Conservation (phyloP, 371 early-diverging fungal species). For the Apophysomyces sp. region DNA sequence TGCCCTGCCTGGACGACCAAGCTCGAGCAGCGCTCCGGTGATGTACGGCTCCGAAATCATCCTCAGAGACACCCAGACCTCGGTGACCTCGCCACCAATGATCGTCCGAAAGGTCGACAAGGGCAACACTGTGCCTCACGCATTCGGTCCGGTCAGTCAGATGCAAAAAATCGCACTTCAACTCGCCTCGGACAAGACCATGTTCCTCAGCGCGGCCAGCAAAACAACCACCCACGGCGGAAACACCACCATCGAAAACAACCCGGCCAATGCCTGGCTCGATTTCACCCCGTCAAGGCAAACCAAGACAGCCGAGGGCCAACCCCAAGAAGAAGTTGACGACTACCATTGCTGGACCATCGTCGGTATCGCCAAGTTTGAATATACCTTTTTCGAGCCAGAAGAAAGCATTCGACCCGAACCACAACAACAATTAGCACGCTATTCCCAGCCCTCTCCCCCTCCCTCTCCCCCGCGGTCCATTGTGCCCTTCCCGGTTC, state of each 20-base stretch:
- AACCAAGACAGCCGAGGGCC: neutral
- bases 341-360: conserved; percentile 88
- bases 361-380: conserved; percentile 63
- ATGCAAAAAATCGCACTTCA: conserved; percentile 87
- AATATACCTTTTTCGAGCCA: conserved; percentile 48
- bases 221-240: conserved; percentile 13
- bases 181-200: conserved; percentile 35
- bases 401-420: neutral
- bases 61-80: conserved; percentile 65
- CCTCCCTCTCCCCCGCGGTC: conserved; percentile 41
- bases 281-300: conserved; percentile 28
- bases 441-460: conserved; percentile 17
- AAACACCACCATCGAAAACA: conserved; percentile 6
- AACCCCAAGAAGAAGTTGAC: conserved; percentile 47
- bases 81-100: conserved; percentile 67
- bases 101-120: conserved; percentile 82
- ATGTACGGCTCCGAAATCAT: conserved; percentile 79
- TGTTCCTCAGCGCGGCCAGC: conserved; percentile 40
- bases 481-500: conserved; percentile 40
- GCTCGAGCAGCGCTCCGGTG: conserved; percentile 43
- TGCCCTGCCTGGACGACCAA: neutral
- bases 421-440: conserved; percentile 2
- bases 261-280: conserved; percentile 31
- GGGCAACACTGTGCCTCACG: conserved; percentile 61
- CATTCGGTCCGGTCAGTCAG: conserved; percentile 76